Evolutionary conservation across 192 early-diverging fungal genomes (phyloP), one percentile per base, ranked within the genome.

Genomic region (Coemansia sp.): DNA sequence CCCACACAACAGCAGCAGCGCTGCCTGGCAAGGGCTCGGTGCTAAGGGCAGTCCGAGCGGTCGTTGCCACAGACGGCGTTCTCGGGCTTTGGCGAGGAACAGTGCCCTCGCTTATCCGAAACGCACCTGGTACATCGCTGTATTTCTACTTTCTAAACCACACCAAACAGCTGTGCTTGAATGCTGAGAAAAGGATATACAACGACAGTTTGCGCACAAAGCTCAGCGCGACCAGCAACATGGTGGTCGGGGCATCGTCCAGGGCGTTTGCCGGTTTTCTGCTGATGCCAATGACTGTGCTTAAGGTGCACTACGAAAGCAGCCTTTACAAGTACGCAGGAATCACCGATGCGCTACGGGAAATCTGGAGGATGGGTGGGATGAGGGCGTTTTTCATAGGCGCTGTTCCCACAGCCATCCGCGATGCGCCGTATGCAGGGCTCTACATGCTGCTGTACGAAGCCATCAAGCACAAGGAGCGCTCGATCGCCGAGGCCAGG

Each of bases 241-340:
- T 93, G 71, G 59, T 89, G 7, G 85, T 90, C 1, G 92, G 92
- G 20, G 86, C 87, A 16, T 76, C 85, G 30, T 88, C 92, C 20
- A 75, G 91, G 42, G 89, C 86, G 10, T 67, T 90, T 8, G 88
- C 92, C 25, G 95, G 95, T 6, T 90, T 95, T 62, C 59, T 94
- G 0, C 84, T 96, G 82, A 97, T 97, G 95, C 95, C 95, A 0
- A 87, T 93, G n/a, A 93, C 93, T 0, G 90, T 96, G 34, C 84
- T 97, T 57, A 97, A 97, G 82, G 89, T 94, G 38, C 85, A 93
- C 57, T 95, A 88, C 62, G 95, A 96, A 88, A 94, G 93, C 72
- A 91, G 89, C 36, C 77, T 94, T 49, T 96, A 95, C 69, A 87
- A 83, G 60, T 94, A 96, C 75, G 84, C 81, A 57, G 88, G 88